Percentiles rank a stretch among this genome's conserved stretches.
phyloP scores from a whole-genome alignment of 2,329 filamentous ascomycete species.

The Cercospora canescens region DNA sequence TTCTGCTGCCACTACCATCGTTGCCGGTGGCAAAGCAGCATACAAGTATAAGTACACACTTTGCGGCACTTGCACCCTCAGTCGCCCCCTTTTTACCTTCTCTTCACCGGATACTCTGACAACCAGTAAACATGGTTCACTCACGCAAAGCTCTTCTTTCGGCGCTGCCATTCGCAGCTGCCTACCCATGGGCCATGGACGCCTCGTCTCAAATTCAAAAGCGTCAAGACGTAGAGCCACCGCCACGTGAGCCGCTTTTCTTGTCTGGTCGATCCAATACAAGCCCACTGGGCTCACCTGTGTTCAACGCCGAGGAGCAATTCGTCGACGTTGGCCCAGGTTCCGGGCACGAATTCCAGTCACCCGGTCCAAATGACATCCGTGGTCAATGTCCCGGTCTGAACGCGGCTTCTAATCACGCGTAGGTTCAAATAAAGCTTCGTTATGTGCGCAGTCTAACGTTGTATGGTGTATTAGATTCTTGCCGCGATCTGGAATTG shows the following conservation, averaged over 20 bases:
- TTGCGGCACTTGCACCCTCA: too few relatives aligned
- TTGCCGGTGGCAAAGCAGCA: background rate
- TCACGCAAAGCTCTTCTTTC: constrained; percentile 6
- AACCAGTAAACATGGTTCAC: constrained; percentile 9
- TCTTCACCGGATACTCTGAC: background rate
- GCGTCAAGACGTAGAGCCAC: constrained; percentile 2
- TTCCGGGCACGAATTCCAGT: constrained; percentile 30
- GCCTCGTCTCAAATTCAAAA: background rate
- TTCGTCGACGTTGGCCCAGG: constrained; percentile 28
- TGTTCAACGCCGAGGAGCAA: constrained; percentile 32
- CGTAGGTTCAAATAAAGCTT: too few relatives aligned
- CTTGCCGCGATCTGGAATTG: background rate
- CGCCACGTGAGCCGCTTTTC: constrained; percentile 9
- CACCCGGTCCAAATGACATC: constrained; percentile 32
- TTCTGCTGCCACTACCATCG: background rate
- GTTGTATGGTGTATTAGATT: too few relatives aligned
- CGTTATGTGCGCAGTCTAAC: too few relatives aligned
- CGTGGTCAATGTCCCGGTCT: constrained; percentile 33
- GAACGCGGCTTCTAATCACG: constrained; percentile 30
- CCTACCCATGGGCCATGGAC: constrained; percentile 15
- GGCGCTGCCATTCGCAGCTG: constrained; percentile 13
- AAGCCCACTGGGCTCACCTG: background rate
- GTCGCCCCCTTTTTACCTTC: background rate
- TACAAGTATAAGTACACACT: background rate
- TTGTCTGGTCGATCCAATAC: constrained; percentile 10